phyloP scores from a whole-genome alignment of 768 basidiomycete genomes.

The Suillus fuscotomentosus region DNA sequence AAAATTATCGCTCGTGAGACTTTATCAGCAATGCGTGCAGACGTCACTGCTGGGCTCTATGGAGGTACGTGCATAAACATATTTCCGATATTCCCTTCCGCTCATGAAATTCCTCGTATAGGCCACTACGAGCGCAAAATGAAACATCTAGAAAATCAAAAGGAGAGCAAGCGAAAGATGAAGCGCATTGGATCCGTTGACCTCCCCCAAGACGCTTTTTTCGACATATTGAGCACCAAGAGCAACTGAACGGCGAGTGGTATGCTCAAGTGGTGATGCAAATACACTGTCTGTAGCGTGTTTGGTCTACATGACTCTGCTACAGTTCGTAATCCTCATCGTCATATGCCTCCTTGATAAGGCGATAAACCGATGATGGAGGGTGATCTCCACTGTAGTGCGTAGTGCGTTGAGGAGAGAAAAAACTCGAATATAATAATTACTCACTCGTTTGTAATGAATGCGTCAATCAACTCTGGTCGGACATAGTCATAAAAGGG shows the following conservation, averaged over 20 bases:
- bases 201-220: conserved; percentile 96
- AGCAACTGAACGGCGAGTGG: conserved; percentile 23
- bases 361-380: conserved; percentile 87
- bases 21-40: conserved; percentile 79
- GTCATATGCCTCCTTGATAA: conserved; percentile 94
- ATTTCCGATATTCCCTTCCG: neutral
- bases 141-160: conserved; percentile 86
- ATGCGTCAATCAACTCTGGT: conserved; percentile 89
- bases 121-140: conserved; percentile 93
- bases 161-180: conserved; percentile 88
- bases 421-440: conserved; percentile 10
- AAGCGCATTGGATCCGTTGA: conserved; percentile 87
- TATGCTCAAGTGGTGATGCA: neutral
- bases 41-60: conserved; percentile 93
- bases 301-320: conserved; percentile 10
- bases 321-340: conserved; percentile 89
- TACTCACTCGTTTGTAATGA: conserved; percentile 95
- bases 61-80: conserved; percentile 59
- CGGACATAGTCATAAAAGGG: conserved; percentile 97
- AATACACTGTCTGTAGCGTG: neutral
- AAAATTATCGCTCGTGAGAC: conserved; percentile 90
- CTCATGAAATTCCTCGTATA: conserved; percentile 16
- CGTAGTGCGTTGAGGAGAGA: conserved; percentile 11
- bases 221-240: conserved; percentile 75
- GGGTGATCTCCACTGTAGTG: conserved; percentile 86